Conservation (phyloP, 208 protist genomes). For the Trypanosoma lewisi region DNA sequence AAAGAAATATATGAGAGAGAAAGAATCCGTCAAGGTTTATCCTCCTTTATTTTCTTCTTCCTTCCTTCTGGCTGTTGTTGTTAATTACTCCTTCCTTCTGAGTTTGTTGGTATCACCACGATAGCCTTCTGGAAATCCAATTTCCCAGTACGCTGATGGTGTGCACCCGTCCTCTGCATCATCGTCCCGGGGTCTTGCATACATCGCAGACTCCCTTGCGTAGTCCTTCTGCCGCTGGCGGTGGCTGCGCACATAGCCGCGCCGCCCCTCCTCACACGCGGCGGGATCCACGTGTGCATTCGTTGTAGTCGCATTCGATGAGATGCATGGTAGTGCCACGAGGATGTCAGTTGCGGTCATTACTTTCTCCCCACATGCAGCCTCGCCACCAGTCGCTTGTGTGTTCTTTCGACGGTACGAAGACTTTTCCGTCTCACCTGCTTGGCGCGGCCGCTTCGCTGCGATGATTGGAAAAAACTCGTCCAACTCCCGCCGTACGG, state of each 20-base stretch:
- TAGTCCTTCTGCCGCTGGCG: constrained; percentile 15
- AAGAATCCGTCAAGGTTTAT: no score
- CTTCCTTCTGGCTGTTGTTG: not conserved
- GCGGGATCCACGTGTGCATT: not conserved
- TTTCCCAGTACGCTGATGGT: constrained; percentile 73
- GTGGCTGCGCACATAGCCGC: constrained; percentile 18
- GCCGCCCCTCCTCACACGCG: not conserved
- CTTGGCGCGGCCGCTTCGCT: constrained; percentile 10
- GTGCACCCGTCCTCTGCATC: constrained; percentile 27
- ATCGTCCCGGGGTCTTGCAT: not conserved
- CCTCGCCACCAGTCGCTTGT: not conserved
- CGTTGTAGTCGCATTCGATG: not conserved
- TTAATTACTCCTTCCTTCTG: not conserved
- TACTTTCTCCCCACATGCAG: not conserved
- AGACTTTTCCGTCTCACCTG: not conserved
- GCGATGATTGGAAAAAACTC: constrained; percentile 31
- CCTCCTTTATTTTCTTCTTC: not conserved
- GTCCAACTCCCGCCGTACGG: constrained; percentile 33
- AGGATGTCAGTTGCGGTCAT: constrained; percentile 32
- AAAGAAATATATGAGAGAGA: no score
- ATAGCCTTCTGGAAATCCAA: constrained; percentile 33
- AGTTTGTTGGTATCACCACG: not conserved
- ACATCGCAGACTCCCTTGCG: constrained; percentile 6
- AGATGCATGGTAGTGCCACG: constrained; percentile 22
- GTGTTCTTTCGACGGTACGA: not conserved